A percentile compares a stretch with the other conserved stretches of the same genome.
These are phyloP conservation scores for Nyssa sinensis DNA, from an alignment of 148 eudicot genomes.

Conservation along the genomic window DNA sequence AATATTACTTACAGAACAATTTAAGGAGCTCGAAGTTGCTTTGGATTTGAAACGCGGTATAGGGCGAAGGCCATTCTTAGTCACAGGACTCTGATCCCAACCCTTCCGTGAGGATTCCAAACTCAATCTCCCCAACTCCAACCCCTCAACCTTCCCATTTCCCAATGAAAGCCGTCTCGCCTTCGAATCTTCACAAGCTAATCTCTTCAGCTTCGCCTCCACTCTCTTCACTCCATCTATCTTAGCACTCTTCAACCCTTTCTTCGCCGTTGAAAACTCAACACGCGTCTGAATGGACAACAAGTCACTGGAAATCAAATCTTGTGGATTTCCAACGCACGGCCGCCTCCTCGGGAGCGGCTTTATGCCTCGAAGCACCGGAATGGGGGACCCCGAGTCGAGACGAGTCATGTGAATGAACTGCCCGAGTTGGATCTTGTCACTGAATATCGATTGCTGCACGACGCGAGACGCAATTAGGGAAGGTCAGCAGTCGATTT, in stretches of 20 bases:
- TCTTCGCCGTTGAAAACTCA: slow-evolving; percentile 3
- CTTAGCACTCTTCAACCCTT: slow-evolving; percentile 16
- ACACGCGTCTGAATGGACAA: slow-evolving; percentile 12
- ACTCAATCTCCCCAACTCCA: slow-evolving; percentile 33
- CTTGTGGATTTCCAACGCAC: slow-evolving; percentile 36
- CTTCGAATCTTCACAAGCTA: not conserved
- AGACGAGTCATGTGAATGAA: slow-evolving; percentile 34
- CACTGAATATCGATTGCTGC: slow-evolving; percentile 35
- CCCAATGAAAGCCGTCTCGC: slow-evolving; percentile 30
- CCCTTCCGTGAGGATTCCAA: slow-evolving; percentile 35
- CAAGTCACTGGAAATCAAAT: slow-evolving; percentile 42
- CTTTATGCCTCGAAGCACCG: slow-evolving; percentile 32
- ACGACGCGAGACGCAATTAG: no score
- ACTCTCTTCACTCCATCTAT: not conserved
- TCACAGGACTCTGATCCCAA: slow-evolving; percentile 29
- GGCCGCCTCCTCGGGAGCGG: slow-evolving; percentile 32
- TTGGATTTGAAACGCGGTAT: slow-evolving; percentile 3
- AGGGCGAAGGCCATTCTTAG: no score
- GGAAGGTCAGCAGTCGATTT: no score
- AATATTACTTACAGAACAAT: slow-evolving; percentile 29
- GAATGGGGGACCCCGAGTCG: slow-evolving; percentile 38
- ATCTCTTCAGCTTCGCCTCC: not conserved
- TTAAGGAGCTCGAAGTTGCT: not conserved
- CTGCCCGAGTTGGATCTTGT: slow-evolving; percentile 42
- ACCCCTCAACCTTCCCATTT: slow-evolving; percentile 21